Percentiles rank a stretch among this genome's conserved stretches.
Evolutionary conservation across 192 early-diverging fungal species (phyloP).

Genomic region (Linnemannia elongata): DNA sequence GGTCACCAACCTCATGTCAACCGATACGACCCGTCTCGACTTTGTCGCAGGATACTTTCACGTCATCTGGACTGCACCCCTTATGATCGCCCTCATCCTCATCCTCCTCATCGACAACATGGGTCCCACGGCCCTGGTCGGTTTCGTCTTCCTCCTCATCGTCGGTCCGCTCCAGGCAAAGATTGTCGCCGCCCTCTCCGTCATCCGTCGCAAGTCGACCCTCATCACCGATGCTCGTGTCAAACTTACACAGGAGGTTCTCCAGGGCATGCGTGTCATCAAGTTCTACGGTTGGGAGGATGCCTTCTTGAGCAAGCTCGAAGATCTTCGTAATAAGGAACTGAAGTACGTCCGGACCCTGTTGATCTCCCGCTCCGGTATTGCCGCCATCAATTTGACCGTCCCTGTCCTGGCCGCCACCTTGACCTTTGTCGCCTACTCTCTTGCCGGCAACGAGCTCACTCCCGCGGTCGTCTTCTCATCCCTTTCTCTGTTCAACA

Average conservation of each 20-base stretch:
- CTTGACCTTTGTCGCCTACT: constrained; percentile 65
- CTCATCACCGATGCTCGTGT: constrained; percentile 80
- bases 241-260: constrained; percentile 76
- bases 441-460: constrained; percentile 65
- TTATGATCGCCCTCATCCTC: constrained; percentile 56
- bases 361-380: constrained; percentile 56
- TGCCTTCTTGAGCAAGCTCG: constrained; percentile 56
- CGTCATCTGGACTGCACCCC: constrained; percentile 62
- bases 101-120: constrained; percentile 62
- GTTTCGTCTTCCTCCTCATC: constrained; percentile 66
- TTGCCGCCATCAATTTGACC: constrained; percentile 56
- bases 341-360: constrained; percentile 49
- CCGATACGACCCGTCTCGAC: constrained; percentile 69
- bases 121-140: constrained; percentile 75
- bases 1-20: constrained; percentile 81
- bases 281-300: constrained; percentile 83
- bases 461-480: constrained; percentile 85
- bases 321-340: constrained; percentile 57
- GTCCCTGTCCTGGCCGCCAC: constrained; percentile 62
- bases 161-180: constrained; percentile 55
- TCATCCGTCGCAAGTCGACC: constrained; percentile 55
- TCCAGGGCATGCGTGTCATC: constrained; percentile 81
- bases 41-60: constrained; percentile 61
- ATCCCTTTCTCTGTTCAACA: constrained; percentile 93
- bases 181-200: constrained; percentile 47